Evolutionary conservation across 371 early-diverging fungal genomes (phyloP).

Genomic region (Mucor indicus): DNA sequence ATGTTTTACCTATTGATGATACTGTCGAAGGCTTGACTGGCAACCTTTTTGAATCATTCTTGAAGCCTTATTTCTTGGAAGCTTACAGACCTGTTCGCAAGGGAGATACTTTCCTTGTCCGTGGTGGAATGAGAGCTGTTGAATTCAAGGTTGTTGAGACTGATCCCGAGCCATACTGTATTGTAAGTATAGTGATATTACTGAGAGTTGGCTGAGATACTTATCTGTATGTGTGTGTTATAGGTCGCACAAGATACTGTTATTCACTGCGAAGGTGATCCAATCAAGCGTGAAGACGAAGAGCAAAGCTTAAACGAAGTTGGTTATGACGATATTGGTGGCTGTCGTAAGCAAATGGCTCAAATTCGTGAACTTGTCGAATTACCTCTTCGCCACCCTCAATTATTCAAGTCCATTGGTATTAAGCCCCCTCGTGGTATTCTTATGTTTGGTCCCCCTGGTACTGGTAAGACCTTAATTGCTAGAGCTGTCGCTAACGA

Average conservation of each 20-base stretch:
- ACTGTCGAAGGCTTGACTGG: slow-evolving; percentile 97
- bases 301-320: slow-evolving; percentile 92
- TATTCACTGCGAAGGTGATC: slow-evolving; percentile 98
- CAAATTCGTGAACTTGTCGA: slow-evolving; percentile 99
- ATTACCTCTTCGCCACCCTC: slow-evolving; percentile 98
- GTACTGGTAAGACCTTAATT: slow-evolving; percentile 90
- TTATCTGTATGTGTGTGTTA: no score
- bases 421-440: slow-evolving; percentile 99
- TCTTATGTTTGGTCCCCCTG: slow-evolving; percentile 99
- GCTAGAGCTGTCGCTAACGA: slow-evolving; percentile 77
- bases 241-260: slow-evolving; percentile 96
- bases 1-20: slow-evolving; percentile 98
- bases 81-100: slow-evolving; percentile 93
- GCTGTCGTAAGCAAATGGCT: slow-evolving; percentile 98
- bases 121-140: slow-evolving; percentile 97
- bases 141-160: slow-evolving; percentile 99
- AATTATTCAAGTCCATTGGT: slow-evolving; percentile 97
- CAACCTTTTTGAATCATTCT: slow-evolving; percentile 95
- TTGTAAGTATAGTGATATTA: no score
- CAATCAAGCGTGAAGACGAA: slow-evolving; percentile 98
- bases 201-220: no score
- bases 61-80: slow-evolving; percentile 98
- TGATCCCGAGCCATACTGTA: slow-evolving; percentile 94
- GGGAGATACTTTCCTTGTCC: slow-evolving; percentile 94
- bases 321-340: slow-evolving; percentile 99